Evolutionary conservation across 495 filamentous ascomycete genomes (phyloP).

Genomic region (Entonaema liquescens): DNA sequence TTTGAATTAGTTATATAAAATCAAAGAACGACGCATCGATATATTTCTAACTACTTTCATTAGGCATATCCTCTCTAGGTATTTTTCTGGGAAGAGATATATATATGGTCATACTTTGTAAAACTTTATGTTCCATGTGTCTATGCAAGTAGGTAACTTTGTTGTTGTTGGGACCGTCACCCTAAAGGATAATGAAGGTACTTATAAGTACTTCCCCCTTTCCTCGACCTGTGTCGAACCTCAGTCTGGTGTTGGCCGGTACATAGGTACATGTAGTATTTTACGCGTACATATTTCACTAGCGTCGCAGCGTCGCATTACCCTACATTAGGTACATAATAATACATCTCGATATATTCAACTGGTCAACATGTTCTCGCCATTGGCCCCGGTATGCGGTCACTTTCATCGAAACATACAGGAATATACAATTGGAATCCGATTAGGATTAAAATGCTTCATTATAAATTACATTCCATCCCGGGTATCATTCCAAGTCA

Average conservation of each 20-base stretch:
- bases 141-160: not conserved
- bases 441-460: constrained; percentile 29
- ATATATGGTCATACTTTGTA: no score
- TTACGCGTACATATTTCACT: not conserved
- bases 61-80: no score
- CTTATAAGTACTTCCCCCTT: no score
- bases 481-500: constrained; percentile 44
- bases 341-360: constrained; percentile 20
- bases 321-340: no score
- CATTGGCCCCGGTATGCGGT: no score
- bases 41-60: no score
- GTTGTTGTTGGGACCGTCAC: not conserved
- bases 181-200: no score
- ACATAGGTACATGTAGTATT: not conserved
- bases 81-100: no score
- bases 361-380: no score
- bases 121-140: not conserved
- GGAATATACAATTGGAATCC: constrained; percentile 1
- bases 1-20: no score
- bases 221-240: not conserved
- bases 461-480: constrained; percentile 40
- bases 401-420: not conserved
- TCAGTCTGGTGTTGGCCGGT: not conserved
- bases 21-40: no score
- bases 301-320: constrained; percentile 24